Evolutionary conservation across 208 protist genomes (phyloP), one percentile per base, ranked within the genome.

Genomic region (Phytomonas serpens): DNA sequence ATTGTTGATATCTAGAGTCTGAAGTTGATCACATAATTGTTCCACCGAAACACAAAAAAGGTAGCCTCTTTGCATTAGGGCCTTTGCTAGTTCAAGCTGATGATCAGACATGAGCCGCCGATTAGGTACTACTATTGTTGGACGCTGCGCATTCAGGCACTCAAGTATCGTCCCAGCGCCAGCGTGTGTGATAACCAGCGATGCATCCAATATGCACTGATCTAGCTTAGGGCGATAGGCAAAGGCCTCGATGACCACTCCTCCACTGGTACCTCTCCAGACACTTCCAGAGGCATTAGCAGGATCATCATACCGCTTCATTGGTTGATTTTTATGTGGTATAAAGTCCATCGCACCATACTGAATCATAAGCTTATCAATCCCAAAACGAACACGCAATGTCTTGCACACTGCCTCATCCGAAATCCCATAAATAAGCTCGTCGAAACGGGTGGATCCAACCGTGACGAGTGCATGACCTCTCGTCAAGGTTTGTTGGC

Each of bases 91-190:
- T 74, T 94, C 87, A 5, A 91, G 71, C 74, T 97, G 93, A 69
- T 97, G 93, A 75, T 97, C 89, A 9, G 81, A 87, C 93, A 95
- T 95, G 31, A 97, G 86, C 31, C 68, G 33, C 16, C 87, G 84
- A 67, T 97, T 97, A 3, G 93, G 93, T 33, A 97, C 91, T 1
- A 92, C 88, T 32, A 97, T 76, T 31, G 86, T 71, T n/a, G 82
- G 84, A 3, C 72, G 73, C 31, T 73, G 79, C 36, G 75, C 74
- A 57, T 93, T 80, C 29, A 96, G 76, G n/a, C 79, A 81, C 64
- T 97, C 91, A 33, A 96, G 85, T n/a, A 96, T 93, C n/a, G 93
- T 96, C 16, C 93, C 93, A 0, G 92, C 93, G 13, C 93, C 93
- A 23, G 91, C 91, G 75, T 97, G 93, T 4, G 89, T 89, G 33